Evolutionary conservation across 495 filamentous ascomycete genomes (phyloP), one percentile per base, ranked within the genome.

Genomic region (Chaetomidium leptoderma): DNA sequence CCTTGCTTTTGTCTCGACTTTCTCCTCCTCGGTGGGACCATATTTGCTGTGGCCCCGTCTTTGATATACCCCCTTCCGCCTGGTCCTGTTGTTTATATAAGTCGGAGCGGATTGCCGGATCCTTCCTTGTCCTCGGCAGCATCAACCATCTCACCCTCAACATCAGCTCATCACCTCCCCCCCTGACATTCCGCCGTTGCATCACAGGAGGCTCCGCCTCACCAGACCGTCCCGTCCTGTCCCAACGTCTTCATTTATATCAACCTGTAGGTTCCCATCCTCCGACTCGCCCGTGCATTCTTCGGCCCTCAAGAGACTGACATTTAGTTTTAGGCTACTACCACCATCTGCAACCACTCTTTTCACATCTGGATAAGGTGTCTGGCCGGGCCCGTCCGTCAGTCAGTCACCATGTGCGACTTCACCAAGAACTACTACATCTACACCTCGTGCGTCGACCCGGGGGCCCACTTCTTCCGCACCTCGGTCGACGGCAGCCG

Each of bases 391-490:
- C 24, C 35, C 55, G 43, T 35, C 58, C 72, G 21, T 3, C 24
- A 45, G 24, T 29, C 43, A 45, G 21, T 16, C 43, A 79, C 67
- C 58, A 91, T 91, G 87, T 91, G 87, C 78, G 81, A 88, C 73
- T 86, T 84, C 68, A 86, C 82, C 70, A 86, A 85, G 63, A 88
- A 87, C 70, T 89, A 83, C 67, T 88, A 88, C 71, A 84, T 91
- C 74, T 88, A 88, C 74, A 85, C 83, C 53, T 76, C 78, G 21
- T 91, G 87, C 63, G 71, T 77, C 37, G 82, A 88, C 57, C 86
- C 85, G 11, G 77, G 78, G 50, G 74, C 79, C 16, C 87, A 91
- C 71, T 87, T 88, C 69, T 81, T 87, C 64, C 75, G 81, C 55
- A 88, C 84, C 11, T 78, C 78, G 7, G 65, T 85, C 47, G 87